Evolutionary conservation across 371 early-diverging fungal genomes (phyloP).

Genomic region (Saksenaea oblongispora): DNA sequence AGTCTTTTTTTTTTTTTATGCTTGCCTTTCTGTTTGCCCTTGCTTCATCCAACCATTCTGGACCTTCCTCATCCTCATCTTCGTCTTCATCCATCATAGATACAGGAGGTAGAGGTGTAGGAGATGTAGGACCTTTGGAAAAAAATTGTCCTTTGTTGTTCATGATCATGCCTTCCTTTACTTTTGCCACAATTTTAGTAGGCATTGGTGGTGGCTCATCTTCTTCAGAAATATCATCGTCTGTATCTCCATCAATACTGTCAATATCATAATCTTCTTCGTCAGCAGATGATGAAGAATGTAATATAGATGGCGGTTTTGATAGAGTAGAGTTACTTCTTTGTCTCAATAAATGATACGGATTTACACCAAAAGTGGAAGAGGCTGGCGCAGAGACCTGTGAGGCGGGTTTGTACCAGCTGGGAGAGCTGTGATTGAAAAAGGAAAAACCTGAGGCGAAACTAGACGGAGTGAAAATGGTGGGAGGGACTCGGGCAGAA

Average conservation of each 20-base stretch:
- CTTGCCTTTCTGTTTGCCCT: constrained; percentile 34
- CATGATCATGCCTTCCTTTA: constrained; percentile 38
- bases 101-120: not conserved
- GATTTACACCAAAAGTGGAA: not conserved
- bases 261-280: constrained; percentile 16
- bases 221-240: constrained; percentile 12
- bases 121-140: constrained; percentile 18
- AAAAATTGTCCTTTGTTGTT: constrained; percentile 42
- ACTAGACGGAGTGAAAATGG: not conserved
- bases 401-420: constrained; percentile 7
- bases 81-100: not conserved
- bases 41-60: constrained; percentile 35
- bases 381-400: not conserved
- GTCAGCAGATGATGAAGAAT: not conserved
- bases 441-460: constrained; percentile 5
- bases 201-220: constrained; percentile 4
- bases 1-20: not conserved
- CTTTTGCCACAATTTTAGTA: constrained; percentile 31
- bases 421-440: constrained; percentile 2
- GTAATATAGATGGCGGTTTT: not conserved
- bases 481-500: not conserved
- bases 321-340: not conserved
- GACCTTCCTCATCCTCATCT: constrained; percentile 21
- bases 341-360: not conserved
- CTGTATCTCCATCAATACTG: constrained; percentile 24